Conservation (phyloP, 1,139 yeast species). For the Protomyces arabidopsidicola region DNA sequence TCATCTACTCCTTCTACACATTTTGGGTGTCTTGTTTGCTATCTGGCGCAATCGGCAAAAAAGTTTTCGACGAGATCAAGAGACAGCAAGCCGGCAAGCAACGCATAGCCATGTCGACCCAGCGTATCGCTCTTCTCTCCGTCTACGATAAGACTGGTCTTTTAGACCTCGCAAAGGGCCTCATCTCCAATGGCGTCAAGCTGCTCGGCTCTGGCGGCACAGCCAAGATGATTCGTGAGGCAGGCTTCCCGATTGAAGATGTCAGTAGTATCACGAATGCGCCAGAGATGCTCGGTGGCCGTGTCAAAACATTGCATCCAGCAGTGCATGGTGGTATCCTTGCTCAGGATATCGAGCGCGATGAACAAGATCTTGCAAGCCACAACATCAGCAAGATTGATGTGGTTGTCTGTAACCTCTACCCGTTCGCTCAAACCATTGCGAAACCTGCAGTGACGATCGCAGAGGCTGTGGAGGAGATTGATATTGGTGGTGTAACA, state of each 20-base stretch:
- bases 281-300: constrained; percentile 97
- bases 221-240: constrained; percentile 87
- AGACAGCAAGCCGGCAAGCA: neutral
- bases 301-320: constrained; percentile 97
- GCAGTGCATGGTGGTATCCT: constrained; percentile 87
- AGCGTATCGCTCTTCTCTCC: constrained; percentile 67
- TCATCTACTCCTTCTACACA: too few species aligned
- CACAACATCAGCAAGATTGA: constrained; percentile 95
- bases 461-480: constrained; percentile 96
- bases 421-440: constrained; percentile 96
- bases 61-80: neutral
- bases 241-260: constrained; percentile 96
- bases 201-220: constrained; percentile 97
- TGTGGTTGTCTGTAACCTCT: constrained; percentile 92
- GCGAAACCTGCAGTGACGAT: constrained; percentile 93
- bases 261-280: constrained; percentile 93
- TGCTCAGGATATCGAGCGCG: constrained; percentile 86
- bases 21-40: too few species aligned
- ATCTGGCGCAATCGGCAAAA: neutral
- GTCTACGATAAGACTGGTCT: constrained; percentile 97
- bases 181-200: constrained; percentile 79
- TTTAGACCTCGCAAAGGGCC: constrained; percentile 91
- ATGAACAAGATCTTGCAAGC: constrained; percentile 76
- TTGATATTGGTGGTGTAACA: constrained; percentile 98
- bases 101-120: constrained; percentile 6